These are phyloP conservation scores for Solanum gracilifrons DNA, from an alignment of 257 asterid genomes.

Conservation along the genomic window DNA sequence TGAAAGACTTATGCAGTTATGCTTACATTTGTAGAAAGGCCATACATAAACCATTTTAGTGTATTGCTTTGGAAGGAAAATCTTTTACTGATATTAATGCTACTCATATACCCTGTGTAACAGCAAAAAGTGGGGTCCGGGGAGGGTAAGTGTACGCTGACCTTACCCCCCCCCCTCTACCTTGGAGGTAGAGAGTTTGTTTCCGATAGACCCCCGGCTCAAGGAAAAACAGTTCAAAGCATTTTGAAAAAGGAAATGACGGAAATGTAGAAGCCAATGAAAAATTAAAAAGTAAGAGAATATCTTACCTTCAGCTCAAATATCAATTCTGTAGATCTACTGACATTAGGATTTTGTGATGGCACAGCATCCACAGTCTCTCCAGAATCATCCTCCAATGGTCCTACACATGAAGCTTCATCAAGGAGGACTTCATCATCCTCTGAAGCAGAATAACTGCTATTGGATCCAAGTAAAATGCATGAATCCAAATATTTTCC, in stretches of 20 bases:
- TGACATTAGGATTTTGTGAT: constrained; percentile 29
- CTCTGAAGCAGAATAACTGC: constrained; percentile 77
- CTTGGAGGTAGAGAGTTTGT: not conserved
- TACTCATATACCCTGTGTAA: not conserved
- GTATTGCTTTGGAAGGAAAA: not conserved
- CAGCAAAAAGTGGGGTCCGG: not conserved
- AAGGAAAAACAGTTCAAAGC: not conserved
- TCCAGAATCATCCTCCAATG: constrained; percentile 27
- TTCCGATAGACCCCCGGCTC: not conserved
- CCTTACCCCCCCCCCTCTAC: not conserved
- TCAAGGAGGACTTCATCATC: constrained; percentile 60
- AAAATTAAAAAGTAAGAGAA: not conserved
- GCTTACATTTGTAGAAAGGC: not conserved
- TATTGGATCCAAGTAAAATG: constrained; percentile 70
- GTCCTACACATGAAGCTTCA: constrained; percentile 30
- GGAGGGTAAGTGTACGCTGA: not conserved
- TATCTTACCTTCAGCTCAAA: constrained; percentile 71
- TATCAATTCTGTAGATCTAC: constrained; percentile 48
- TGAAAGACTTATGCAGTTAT: not conserved
- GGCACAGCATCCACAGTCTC: constrained; percentile 17
- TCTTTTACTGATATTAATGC: not conserved
- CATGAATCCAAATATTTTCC: constrained; percentile 80
- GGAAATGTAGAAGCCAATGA: not conserved
- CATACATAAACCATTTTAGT: not conserved
- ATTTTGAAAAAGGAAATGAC: not conserved